Conservation (phyloP, 805 yeast species). For the Lipomyces chichibuensis region DNA sequence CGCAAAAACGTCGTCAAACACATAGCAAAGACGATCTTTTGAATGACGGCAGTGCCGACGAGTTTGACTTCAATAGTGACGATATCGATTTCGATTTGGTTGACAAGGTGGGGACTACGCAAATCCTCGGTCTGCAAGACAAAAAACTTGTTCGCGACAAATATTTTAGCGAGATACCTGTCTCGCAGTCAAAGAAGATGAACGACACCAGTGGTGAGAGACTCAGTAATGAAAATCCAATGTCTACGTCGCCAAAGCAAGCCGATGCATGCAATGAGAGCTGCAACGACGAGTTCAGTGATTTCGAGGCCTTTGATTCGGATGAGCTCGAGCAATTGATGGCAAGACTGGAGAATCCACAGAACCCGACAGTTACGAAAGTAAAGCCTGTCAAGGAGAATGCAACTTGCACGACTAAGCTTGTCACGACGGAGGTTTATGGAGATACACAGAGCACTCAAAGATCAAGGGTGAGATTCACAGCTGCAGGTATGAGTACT, state of each 20-base stretch:
- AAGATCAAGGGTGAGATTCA: background rate
- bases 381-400: background rate
- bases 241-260: background rate
- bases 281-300: background rate
- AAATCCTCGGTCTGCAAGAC: background rate
- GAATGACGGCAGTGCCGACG: slow-evolving; percentile 5
- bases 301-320: background rate
- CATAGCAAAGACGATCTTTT: background rate
- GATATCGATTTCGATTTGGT: slow-evolving; percentile 14
- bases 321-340: slow-evolving; percentile 2
- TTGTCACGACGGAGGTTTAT: background rate
- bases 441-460: background rate
- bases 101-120: slow-evolving; percentile 6
- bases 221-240: background rate
- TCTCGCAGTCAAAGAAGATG: background rate
- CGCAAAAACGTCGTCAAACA: background rate
- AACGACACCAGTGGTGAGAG: background rate
- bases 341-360: slow-evolving; percentile 5
- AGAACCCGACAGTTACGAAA: background rate
- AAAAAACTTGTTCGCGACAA: too few species aligned
- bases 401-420: background rate
- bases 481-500: background rate
- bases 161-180: background rate
- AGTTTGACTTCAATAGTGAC: slow-evolving; percentile 11
- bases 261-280: background rate